Percentiles rank a stretch among this genome's conserved stretches.
Evolutionary conservation across 2,329 filamentous ascomycete genomes (phyloP).

Genomic region (Colletotrichum sansevieriae): DNA sequence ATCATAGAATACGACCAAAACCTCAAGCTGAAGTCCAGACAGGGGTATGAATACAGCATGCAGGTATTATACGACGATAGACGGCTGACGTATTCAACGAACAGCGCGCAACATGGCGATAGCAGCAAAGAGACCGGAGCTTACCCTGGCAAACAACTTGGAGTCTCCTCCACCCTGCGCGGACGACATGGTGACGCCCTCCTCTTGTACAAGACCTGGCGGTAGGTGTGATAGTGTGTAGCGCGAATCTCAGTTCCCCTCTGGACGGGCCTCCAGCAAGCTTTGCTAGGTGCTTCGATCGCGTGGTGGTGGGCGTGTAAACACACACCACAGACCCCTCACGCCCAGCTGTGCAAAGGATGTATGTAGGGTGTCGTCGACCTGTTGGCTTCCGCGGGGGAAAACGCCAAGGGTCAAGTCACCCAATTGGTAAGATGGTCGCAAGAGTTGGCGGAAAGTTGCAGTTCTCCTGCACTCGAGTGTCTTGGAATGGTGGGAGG

Average conservation of each 20-base stretch:
- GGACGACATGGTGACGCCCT: conserved; percentile 62
- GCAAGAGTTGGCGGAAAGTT: conserved; percentile 40
- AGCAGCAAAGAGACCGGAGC: conserved; percentile 47
- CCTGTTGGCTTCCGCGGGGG: conserved; percentile 22
- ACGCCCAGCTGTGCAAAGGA: conserved; percentile 32
- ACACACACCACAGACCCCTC: conserved; percentile 41
- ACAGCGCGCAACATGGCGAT: conserved; percentile 12
- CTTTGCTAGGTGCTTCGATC: conserved; percentile 28
- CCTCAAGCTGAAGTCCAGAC: conserved; percentile 9
- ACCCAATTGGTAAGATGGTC: conserved; percentile 32
- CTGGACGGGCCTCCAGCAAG: conserved; percentile 24
- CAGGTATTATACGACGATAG: neutral
- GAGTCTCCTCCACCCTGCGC: conserved; percentile 86
- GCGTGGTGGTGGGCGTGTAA: conserved; percentile 37
- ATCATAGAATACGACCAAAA: conserved; percentile 9
- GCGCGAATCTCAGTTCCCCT: conserved; percentile 27
- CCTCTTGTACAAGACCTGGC: conserved; percentile 13
- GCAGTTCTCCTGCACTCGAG: conserved; percentile 35
- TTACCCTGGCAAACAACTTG: conserved; percentile 98
- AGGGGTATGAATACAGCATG: conserved; percentile 15
- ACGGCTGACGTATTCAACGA: conserved; percentile 8
- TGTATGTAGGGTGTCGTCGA: conserved; percentile 22
- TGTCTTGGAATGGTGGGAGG: conserved; percentile 39
- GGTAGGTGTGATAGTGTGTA: conserved; percentile 15
- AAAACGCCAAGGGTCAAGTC: conserved; percentile 15